Base-by-base conservation (phyloP, 2,329 filamentous ascomycete genomes). In the Ascochyta viciae-villosae region DNA sequence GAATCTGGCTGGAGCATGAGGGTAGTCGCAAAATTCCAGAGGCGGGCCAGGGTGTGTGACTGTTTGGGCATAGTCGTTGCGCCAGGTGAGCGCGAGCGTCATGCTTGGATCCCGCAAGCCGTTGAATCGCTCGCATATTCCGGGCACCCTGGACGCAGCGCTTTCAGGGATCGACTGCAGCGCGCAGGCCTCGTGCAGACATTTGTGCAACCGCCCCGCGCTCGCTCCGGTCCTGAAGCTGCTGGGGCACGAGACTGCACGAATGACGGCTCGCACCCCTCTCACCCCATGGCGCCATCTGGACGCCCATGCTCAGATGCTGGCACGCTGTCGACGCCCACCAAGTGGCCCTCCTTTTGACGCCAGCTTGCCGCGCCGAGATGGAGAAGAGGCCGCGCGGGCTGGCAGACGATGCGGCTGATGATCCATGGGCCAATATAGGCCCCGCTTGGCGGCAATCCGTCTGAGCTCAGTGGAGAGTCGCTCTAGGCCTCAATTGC, bases 1-100 rank as follows among this genome's bases (percentile, higher is more conserved):
- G 68, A 71, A 72, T 66, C 70, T 72, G 71, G 70, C 71, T 73
- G 70, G 69, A 75, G 70, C 68, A 73, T 74, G 71, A 74, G 71
- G 53, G 67, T 75, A 71, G 70, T 74, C 68, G 67, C 64, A 70
- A 75, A 73, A 70, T 62, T 73, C 66, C 57, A 68, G 58, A 63
- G 64, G 61, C 59, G 60, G 63, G 66, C 67, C 60, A 66, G 72
- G 68, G 63, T 65, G 63, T 55, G 58, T 50, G 52, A 62, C 64
- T 48, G 35, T 66, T 72, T 61, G 62, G 66, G 70, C 58, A 63
- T 73, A 72, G 73, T 63, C 53, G 35, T 50, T 65, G 66, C 67
- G 65, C 65, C 70, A 62, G 66, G 60, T 69, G 56, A 65, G 67
- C 61, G 55, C 64, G 61, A 71, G 73, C 72, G 71, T 73, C 69